A percentile compares a stretch with the other conserved stretches of the same genome.
These are phyloP conservation scores for Zea mays DNA, from an alignment of 176 grass and related monocot species.

Conservation along the genomic window Zm-B73-REFERENCE-NAM-5.0 NC_050097.1:155971501-155972000, in stretches of 20 bases:
- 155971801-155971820: slow-evolving; percentile 4
- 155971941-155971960: slow-evolving; percentile 25
- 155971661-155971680: slow-evolving; percentile 43
- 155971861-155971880: not conserved
- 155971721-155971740: slow-evolving; percentile 55
- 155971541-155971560: slow-evolving; percentile 24
- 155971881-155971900: slow-evolving; percentile 16
- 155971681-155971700: slow-evolving; percentile 27
- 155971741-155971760: slow-evolving; percentile 52
- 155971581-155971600: slow-evolving; percentile 36
- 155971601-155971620: slow-evolving; percentile 12
- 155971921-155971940: slow-evolving; percentile 10
- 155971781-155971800: slow-evolving; percentile 64
- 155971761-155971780: slow-evolving; percentile 58
- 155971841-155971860: slow-evolving; percentile 10
- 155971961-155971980: slow-evolving; percentile 7
- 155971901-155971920: slow-evolving; percentile 11
- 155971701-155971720: slow-evolving; percentile 27
- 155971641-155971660: slow-evolving; percentile 40
- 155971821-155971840: slow-evolving; percentile 1
- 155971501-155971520: slow-evolving; percentile 16
- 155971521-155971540: not conserved
- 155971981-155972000: slow-evolving; percentile 2
- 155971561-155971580: slow-evolving; percentile 38
- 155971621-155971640: slow-evolving; percentile 34